Percentiles rank a stretch among this genome's conserved stretches.
These are phyloP conservation scores for Fusarium fracticaudum DNA, from an alignment of 2,329 filamentous ascomycete genomes.

Conservation along the genomic window DNA sequence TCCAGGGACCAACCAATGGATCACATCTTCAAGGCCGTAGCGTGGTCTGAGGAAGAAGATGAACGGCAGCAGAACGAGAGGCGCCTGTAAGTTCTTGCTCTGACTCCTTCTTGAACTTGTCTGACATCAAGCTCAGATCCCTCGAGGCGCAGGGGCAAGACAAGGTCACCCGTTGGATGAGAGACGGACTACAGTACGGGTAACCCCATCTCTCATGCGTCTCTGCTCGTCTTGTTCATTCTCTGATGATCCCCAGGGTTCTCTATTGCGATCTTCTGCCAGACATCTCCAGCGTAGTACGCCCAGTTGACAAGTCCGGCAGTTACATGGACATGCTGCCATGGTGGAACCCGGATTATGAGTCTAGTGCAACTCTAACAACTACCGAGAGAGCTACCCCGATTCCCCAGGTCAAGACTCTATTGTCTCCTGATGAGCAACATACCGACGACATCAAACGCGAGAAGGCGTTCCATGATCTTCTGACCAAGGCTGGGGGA, in stretches of 20 bases:
- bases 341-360: conserved; percentile 9
- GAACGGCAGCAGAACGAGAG: background rate
- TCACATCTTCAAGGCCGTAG: conserved; percentile 7
- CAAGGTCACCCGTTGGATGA: conserved; percentile 33
- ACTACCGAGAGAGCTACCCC: background rate
- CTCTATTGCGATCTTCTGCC: conserved; percentile 29
- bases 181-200: conserved; percentile 27
- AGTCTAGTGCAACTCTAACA: conserved; percentile 5
- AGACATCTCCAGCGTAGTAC: conserved; percentile 22
- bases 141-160: conserved; percentile 11
- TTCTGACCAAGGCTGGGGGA: conserved; percentile 27
- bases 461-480: conserved; percentile 18
- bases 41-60: conserved; percentile 14
- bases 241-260: conserved; percentile 18
- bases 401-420: background rate
- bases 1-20: conserved; percentile 5
- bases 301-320: conserved; percentile 16
- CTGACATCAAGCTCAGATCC: conserved; percentile 12
- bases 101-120: background rate
- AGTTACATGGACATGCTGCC: conserved; percentile 22
- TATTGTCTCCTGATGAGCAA: conserved; percentile 5
- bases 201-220: background rate
- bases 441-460: background rate
- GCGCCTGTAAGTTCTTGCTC: background rate
- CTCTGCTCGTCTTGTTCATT: background rate